These are phyloP conservation scores for Talaromyces ruber DNA, from an alignment of 495 filamentous ascomycete genomes.

Conservation along the genomic window DNA sequence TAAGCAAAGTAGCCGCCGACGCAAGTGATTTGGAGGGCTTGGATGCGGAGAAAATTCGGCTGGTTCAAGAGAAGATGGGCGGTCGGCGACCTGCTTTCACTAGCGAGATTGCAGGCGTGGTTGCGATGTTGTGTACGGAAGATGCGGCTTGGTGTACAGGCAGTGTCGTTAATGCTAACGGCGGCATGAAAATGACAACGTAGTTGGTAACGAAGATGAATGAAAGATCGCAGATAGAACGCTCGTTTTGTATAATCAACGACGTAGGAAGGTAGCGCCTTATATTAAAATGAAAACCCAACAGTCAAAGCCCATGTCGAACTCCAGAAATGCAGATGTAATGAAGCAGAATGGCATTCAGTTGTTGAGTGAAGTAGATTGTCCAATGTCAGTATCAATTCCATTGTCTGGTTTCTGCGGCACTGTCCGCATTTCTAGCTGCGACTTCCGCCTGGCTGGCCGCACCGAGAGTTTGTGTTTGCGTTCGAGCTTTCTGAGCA, in stretches of 20 bases:
- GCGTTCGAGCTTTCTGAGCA: conserved; percentile 58
- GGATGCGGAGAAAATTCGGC: conserved; percentile 50
- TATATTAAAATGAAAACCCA: not conserved
- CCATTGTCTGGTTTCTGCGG: conserved; percentile 39
- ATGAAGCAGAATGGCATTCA: not conserved
- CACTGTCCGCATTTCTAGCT: conserved; percentile 49
- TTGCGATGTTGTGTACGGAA: conserved; percentile 70
- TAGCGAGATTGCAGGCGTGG: conserved; percentile 72
- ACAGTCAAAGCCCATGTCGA: not conserved
- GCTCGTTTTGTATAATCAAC: not conserved
- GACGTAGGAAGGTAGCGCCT: not conserved
- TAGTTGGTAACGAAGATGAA: conserved; percentile 14
- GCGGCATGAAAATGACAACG: conserved; percentile 59
- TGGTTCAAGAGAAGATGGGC: conserved; percentile 53
- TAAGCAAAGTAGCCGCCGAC: conserved; percentile 36
- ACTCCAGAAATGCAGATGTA: not conserved
- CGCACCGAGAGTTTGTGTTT: conserved; percentile 47
- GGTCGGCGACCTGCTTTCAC: conserved; percentile 60
- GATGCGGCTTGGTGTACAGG: conserved; percentile 79
- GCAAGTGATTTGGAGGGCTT: conserved; percentile 40
- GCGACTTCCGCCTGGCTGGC: conserved; percentile 47
- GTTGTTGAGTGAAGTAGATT: not conserved
- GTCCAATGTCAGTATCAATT: conserved; percentile 25
- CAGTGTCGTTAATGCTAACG: conserved; percentile 80
- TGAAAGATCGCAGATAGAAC: not conserved